Evolutionary conservation across 2,329 filamentous ascomycete species (phyloP).

Genomic region (Xylaria sp.): DNA sequence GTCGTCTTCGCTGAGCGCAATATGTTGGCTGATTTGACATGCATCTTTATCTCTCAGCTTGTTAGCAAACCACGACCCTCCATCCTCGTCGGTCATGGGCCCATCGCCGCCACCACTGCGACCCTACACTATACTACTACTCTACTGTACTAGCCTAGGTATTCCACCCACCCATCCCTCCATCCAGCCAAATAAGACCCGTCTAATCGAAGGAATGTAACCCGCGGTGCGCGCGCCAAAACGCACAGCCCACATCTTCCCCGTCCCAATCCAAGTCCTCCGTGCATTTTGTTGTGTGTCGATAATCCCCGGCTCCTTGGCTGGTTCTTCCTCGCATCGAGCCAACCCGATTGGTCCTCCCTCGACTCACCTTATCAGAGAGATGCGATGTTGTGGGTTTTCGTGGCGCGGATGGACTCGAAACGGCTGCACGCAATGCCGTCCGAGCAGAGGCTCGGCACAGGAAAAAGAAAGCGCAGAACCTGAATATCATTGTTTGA

Average conservation of each 20-base stretch:
- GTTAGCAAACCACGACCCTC: conserved; percentile 31
- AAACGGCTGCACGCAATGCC: conserved; percentile 40
- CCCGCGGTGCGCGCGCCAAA: conserved; percentile 36
- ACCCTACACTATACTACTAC: conserved; percentile 22
- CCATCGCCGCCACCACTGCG: conserved; percentile 35
- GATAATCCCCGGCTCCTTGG: conserved; percentile 29
- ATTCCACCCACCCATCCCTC: conserved; percentile 21
- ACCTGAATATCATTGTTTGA: conserved; percentile 7
- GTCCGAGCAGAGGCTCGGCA: conserved; percentile 38
- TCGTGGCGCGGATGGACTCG: conserved; percentile 33
- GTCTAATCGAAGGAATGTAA: conserved; percentile 34
- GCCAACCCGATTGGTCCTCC: conserved; percentile 42
- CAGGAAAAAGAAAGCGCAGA: conserved; percentile 23
- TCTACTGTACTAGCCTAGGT: conserved; percentile 1
- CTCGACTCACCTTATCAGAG: conserved; percentile 39
- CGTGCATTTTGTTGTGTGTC: conserved; percentile 30
- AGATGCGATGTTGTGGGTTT: conserved; percentile 42
- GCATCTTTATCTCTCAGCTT: conserved; percentile 32
- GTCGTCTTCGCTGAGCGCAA: conserved; percentile 37
- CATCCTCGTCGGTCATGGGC: conserved; percentile 24
- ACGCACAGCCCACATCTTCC: conserved; percentile 38
- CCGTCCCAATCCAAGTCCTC: conserved; percentile 37
- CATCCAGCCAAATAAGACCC: conserved; percentile 31
- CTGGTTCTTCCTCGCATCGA: conserved; percentile 13
- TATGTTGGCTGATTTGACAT: conserved; percentile 19